phyloP scores from a whole-genome alignment of 805 yeast species.

The Komagataella mondaviorum region DNA sequence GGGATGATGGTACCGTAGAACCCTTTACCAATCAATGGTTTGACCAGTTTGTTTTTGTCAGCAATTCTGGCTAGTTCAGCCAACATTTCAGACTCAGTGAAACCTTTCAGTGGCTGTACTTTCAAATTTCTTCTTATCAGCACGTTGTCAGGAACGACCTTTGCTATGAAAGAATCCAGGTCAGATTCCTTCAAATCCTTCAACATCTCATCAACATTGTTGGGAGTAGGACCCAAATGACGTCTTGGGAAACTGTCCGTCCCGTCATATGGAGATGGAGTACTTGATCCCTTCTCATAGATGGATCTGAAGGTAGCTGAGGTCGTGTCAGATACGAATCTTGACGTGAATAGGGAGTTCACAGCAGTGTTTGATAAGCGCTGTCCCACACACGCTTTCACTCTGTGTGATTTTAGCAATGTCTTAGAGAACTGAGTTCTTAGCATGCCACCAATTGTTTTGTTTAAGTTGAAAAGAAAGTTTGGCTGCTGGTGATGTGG shows the following conservation, averaged over 20 bases:
- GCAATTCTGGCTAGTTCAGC: conserved; percentile 59
- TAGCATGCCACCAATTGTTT: background rate
- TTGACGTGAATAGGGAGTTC: background rate
- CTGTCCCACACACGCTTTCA: background rate
- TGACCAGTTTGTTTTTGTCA: conserved; percentile 54
- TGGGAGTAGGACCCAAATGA: conserved; percentile 74
- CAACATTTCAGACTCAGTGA: conserved; percentile 70
- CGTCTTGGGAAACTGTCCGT: conserved; percentile 83
- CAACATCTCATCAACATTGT: conserved; percentile 56
- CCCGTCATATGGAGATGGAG: conserved; percentile 7
- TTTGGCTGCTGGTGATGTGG: background rate
- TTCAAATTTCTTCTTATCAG: conserved; percentile 53
- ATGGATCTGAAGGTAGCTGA: background rate
- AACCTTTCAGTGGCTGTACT: conserved; percentile 62
- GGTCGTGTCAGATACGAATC: background rate
- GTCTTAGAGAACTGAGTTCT: background rate
- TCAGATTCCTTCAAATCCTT: conserved; percentile 47
- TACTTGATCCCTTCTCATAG: background rate
- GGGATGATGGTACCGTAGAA: conserved; percentile 86
- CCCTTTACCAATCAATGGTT: conserved; percentile 85
- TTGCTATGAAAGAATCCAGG: conserved; percentile 53
- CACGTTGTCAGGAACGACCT: conserved; percentile 69
- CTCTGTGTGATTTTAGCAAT: background rate
- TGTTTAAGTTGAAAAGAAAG: background rate
- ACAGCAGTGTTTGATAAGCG: background rate